Evolutionary conservation across 306 rosid genomes (phyloP), one percentile per base, ranked within the genome.

Genomic region (Leucaena leucocephala): DNA sequence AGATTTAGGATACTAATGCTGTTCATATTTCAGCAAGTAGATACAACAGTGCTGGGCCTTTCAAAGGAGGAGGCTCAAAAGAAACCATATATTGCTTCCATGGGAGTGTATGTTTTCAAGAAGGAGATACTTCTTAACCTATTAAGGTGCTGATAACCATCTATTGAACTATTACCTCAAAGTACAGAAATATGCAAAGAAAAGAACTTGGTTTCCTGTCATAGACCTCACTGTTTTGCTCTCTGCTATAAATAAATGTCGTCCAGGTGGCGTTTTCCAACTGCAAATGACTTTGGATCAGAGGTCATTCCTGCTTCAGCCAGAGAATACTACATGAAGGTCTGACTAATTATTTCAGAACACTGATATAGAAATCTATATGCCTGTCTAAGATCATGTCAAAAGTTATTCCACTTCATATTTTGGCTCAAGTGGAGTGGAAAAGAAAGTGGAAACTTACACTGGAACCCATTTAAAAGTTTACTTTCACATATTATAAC

Each of bases 291-390:
- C 86, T 91, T 91, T 70, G 96, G 93, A 80, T 88, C 96, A 59
- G 96, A 88, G 85, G 82, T 92, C 46, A 92, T 92, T 78, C 94
- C 94, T 35, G 92, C 97, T 75, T 92, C 93, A 21, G 94, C 94
- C 58, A 82, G 3, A 68, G 97, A 92, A 68, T 92, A 85, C 83
- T 84, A 80, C 86, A 35, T 88, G 16, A 88, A 92, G 93, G 97
- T 92, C 39, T 45, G 73, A 46, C n/a, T 9, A 54, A 27, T 49
- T 59, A 68, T 76, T 57, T 54, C 65, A 68, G 10, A 42, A 34
- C 55, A 49, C 62, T 35, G 27, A 34, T 57, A 17, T 15, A n/a
- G 36, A 71, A 79, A 62, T 45, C 35, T 8, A 8, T 5, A 33
- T 42, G 54, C 38, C n/a, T 68, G 36, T 61, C 58, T 54, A 43